Evolutionary conservation across 148 eudicot genomes (phyloP).

Genomic region (Vaccinium macrocarpon): DNA sequence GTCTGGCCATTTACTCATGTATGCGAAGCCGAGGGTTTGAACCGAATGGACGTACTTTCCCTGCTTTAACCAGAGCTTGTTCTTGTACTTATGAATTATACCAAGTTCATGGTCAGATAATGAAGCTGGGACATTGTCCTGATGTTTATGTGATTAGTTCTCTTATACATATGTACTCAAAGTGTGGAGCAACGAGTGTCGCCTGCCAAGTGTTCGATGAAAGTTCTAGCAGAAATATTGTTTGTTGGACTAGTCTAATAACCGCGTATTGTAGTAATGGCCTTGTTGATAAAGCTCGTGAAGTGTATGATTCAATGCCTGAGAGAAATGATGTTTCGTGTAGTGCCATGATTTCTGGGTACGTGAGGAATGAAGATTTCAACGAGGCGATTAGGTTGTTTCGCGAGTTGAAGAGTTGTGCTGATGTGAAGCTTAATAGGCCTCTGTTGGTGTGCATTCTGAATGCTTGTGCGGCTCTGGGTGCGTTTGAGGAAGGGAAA

Average conservation of each 20-base stretch:
- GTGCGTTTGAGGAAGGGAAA: slow-evolving; percentile 32
- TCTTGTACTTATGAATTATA: not conserved
- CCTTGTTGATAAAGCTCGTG: slow-evolving; percentile 24
- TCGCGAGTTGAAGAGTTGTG: slow-evolving; percentile 20
- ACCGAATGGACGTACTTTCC: slow-evolving; percentile 32
- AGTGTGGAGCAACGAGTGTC: slow-evolving; percentile 7
- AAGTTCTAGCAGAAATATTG: slow-evolving; percentile 24
- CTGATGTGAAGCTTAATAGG: slow-evolving; percentile 21
- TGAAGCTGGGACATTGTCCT: slow-evolving; percentile 22
- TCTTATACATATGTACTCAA: slow-evolving; percentile 22
- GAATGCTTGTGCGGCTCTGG: slow-evolving; percentile 30
- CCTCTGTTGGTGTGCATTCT: slow-evolving; percentile 26
- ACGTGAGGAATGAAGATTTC: slow-evolving; percentile 23
- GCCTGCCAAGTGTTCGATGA: slow-evolving; percentile 29
- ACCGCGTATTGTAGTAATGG: slow-evolving; percentile 27
- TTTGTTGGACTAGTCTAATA: slow-evolving; percentile 37
- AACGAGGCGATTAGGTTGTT: slow-evolving; percentile 33
- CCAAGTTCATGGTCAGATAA: slow-evolving; percentile 28
- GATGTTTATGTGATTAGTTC: slow-evolving; percentile 34
- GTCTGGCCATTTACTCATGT: slow-evolving; percentile 21
- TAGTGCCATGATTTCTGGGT: slow-evolving; percentile 40
- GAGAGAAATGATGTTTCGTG: slow-evolving; percentile 27
- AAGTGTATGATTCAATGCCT: slow-evolving; percentile 31
- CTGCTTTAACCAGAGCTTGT: slow-evolving; percentile 23
- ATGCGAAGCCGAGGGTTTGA: slow-evolving; percentile 24